Conservation (phyloP, 441 rosid species). For the Viola pubescens region DNA sequence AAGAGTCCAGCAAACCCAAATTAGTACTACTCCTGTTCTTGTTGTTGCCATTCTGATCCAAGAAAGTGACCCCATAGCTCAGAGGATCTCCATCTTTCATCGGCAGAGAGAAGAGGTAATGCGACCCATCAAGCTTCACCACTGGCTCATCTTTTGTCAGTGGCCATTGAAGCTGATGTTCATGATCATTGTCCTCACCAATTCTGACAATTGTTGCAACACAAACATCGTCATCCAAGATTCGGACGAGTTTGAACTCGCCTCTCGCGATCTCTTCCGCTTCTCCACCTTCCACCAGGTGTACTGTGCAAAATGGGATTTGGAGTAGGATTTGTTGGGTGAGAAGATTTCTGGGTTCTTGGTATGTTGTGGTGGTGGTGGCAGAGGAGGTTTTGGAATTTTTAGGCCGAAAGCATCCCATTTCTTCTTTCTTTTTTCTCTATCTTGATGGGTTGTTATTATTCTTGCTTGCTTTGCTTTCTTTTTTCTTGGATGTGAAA, state of each 20-base stretch:
- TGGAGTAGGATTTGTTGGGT: conserved; percentile 18
- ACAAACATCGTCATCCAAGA: conserved; percentile 17
- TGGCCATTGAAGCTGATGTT: conserved; percentile 55
- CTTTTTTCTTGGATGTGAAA: neutral
- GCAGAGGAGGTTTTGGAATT: conserved; percentile 18
- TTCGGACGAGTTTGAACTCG: conserved; percentile 13
- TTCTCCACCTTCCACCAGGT: conserved; percentile 59
- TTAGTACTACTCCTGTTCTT: neutral
- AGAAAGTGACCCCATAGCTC: conserved; percentile 36
- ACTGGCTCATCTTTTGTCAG: conserved; percentile 87
- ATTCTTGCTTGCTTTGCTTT: neutral
- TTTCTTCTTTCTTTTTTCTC: conserved; percentile 8
- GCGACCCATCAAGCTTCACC: conserved; percentile 56
- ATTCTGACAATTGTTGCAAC: conserved; percentile 56
- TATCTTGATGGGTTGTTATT: neutral
- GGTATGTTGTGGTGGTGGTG: conserved; percentile 2
- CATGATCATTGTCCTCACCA: conserved; percentile 28
- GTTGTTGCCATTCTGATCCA: conserved; percentile 15
- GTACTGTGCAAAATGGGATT: conserved; percentile 52
- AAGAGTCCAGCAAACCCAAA: conserved; percentile 47
- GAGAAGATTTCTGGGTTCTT: conserved; percentile 12
- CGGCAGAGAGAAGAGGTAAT: conserved; percentile 56
- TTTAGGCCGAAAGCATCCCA: conserved; percentile 25
- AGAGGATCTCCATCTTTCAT: conserved; percentile 24
- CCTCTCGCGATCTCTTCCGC: conserved; percentile 21